Base-by-base conservation (phyloP, 345 rosid species). In the Lepidium africanum region DNA sequence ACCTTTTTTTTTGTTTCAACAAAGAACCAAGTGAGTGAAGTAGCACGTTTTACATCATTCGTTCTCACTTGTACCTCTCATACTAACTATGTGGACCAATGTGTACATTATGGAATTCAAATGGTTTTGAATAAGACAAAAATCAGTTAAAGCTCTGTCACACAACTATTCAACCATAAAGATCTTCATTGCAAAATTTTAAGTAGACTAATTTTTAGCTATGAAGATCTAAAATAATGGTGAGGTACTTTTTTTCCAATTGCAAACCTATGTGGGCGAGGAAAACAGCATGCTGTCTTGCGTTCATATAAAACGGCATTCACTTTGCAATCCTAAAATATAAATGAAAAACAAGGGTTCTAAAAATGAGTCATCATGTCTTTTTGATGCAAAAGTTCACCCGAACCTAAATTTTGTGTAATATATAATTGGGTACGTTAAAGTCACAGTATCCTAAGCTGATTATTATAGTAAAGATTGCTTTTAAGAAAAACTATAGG, bases 21-120 rank as follows among this genome's bases (percentile, higher is more conserved):
- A 36, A 57, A 69, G 49, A 25, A 69, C 25, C 37, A 59, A 32
- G 27, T 15, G 7, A 45, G 53, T 50, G 67, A 59, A 40, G 52
- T 9, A 70, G 4, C 67, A 60, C 53, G 5, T 40, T 27, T 69
- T 13, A 59, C 49, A 49, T 50, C 7, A 15, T 11, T 42, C 32
- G 58, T 47, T 25, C 6, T 56, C 46, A 33, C 23, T 36, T 30
- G n/a, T 16, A 39, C 36, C 25, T 17, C 51, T 49, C 25, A 61
- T 61, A 54, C 43, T 43, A 35, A 45, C 23, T 53, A 65, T 25
- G 57, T 63, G 69, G 69, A 45, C 69, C 69, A 63, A 71, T 3
- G 21, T 53, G 46, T 53, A 40, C 21, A 15, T 36, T 13, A 51
- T 40, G 42, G 19, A 16, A 10, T 13, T 27, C 2, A 32, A 32